phyloP scores from a whole-genome alignment of 2,329 filamentous ascomycete species.

The Cladosporium phlei region DNA sequence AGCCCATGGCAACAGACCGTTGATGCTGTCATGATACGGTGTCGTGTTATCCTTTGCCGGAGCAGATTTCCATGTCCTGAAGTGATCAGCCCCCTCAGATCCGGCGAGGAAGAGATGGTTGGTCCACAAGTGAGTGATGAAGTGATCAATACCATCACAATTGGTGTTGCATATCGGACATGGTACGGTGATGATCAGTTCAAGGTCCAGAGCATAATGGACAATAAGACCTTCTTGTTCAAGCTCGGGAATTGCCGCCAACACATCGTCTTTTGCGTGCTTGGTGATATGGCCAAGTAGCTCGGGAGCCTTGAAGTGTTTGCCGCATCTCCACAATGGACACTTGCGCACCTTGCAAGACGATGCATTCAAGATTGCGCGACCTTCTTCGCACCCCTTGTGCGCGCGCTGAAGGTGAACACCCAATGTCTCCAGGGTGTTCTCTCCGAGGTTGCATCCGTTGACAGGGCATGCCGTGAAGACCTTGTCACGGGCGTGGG shows the following conservation, averaged over 20 bases:
- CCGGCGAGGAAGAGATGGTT: not conserved
- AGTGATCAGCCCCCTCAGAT: not conserved
- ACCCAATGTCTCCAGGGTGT: not conserved
- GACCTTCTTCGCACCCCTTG: not conserved
- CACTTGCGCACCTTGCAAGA: not conserved
- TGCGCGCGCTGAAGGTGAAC: not conserved
- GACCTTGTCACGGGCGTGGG: not conserved
- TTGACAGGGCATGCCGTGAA: not conserved
- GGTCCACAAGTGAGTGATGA: not conserved
- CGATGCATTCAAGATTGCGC: not conserved
- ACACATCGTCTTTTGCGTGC: not conserved
- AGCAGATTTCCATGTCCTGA: not conserved
- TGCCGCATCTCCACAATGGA: not conserved
- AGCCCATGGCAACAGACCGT: not conserved
- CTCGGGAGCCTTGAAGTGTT: not conserved
- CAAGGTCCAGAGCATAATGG: not conserved
- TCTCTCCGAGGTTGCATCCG: not conserved
- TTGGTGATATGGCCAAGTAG: not conserved
- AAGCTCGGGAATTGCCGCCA: not conserved
- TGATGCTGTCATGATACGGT: not conserved
- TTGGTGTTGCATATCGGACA: not conserved
- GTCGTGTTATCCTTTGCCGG: not conserved
- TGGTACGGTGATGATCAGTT: not conserved
- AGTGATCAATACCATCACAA: not conserved
- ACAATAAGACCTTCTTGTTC: not conserved